Conservation (phyloP, 2,329 filamentous ascomycete genomes). For the Aspergillus calidoustus region DNA sequence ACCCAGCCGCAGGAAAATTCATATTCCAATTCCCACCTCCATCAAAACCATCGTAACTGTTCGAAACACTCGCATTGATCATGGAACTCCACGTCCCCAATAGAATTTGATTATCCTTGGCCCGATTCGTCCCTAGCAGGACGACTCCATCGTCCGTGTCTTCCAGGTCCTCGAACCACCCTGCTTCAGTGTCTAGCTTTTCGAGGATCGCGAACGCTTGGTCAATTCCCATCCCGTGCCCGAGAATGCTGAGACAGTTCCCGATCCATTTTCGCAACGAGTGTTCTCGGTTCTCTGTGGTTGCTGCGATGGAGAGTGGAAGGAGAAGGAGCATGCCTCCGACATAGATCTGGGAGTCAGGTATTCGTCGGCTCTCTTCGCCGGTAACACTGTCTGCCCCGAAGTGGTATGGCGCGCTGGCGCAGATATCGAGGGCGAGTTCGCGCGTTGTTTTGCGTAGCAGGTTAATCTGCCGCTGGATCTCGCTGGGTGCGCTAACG, state of each 20-base stretch:
- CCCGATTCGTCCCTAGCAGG: neutral
- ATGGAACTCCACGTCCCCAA: neutral
- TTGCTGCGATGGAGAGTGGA: conserved; percentile 42
- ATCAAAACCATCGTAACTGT: neutral
- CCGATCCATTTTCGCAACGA: conserved; percentile 39
- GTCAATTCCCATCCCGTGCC: conserved; percentile 41
- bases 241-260: conserved; percentile 37
- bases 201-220: conserved; percentile 36
- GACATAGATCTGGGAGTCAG: conserved; percentile 32
- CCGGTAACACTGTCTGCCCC: conserved; percentile 23
- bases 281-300: conserved; percentile 33
- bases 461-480: conserved; percentile 34
- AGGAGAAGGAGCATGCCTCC: conserved; percentile 42
- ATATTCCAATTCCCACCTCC: neutral
- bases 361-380: conserved; percentile 15
- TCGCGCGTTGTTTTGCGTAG: conserved; percentile 32
- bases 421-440: conserved; percentile 42
- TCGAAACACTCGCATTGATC: neutral
- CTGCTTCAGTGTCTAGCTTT: neutral
- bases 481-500: conserved; percentile 30
- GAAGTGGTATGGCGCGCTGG: conserved; percentile 42
- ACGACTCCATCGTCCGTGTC: neutral
- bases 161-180: neutral
- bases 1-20: neutral
- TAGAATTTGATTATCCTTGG: neutral